Base-by-base conservation (phyloP, 2,329 filamentous ascomycete species). In the Sporothrix phasma region DNA sequence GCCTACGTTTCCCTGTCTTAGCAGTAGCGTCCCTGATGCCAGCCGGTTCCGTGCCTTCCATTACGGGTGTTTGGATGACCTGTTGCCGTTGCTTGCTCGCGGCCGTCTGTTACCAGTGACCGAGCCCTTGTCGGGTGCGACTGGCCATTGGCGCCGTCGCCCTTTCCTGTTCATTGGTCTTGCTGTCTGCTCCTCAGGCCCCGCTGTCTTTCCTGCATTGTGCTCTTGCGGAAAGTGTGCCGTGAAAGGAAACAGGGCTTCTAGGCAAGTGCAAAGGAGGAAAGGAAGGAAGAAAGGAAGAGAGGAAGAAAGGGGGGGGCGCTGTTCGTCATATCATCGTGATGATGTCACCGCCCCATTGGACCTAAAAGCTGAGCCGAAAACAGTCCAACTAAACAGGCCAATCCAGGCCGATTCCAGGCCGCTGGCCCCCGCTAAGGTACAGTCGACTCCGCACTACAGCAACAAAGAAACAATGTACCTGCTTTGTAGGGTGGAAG, bases 301-400 rank as follows among this genome's bases (percentile, higher is more conserved):
- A 15, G 54, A 43, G 24, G 17, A 24, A 46, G 31, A 45, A 43
- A 46, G 43, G 58, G 45, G 59, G 54, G 60, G 31, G 43, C 24
- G 34, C 29, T 19, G 59, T 61, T 58, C 61, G 61, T 58, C 61
- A 49, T 58, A 22, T 41, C 39, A 43, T 56, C 59, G 64, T 59
- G 58, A 62, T 62, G 62, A 66, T 60, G 62, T 54, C 62, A 62
- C 59, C 45, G 31, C 34, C 37, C 37, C 59, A 60, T 56, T 22
- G 31, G 49, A 19, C 46, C 24, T 15, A 46, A 45, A 26, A 60
- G 26, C 56, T 60, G 41, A 26, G 17, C 56, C 41, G 41, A 29
- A 60, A 47, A 31, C 17, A 8, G n/a, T 24, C 53, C 56, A 59
- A n/a, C n/a, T n/a, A n/a, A n/a, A 19, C 39, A 46, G 29, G 34